Evolutionary conservation across 768 basidiomycete species (phyloP), one percentile per base, ranked within the genome.

Genomic region (Mycena floridula): DNA sequence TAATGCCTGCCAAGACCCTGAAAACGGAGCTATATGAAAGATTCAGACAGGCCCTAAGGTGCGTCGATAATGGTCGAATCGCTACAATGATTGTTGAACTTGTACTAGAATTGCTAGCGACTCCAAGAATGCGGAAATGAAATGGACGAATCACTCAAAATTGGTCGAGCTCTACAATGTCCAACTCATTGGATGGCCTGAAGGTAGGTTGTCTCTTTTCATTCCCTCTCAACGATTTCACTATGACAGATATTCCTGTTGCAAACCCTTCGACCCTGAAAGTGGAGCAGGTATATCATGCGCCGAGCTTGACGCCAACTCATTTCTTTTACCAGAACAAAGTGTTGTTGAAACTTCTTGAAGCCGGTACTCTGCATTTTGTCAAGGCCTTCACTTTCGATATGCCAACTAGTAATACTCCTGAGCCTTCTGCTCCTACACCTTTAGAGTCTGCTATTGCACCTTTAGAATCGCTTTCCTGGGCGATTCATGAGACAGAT

Each of bases 121-220:
- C 7, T 59, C 77, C 16, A 78, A 77, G 9, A 78, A 69, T 43
- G 82, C 83, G 18, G 83, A 85, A 53, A 85, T 85, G 83, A 84
- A 79, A 57, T 85, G 83, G 83, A 77, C 79, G 7, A 82, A 81
- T 54, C 82, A 74, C 40, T 72, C 77, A 21, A 68, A 75, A 36
- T 57, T 85, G 41, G 64, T 69, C 50, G 53, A 64, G n/a, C n/a
- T n/a, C 5, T 84, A 82, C 50, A 78, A 77, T 8, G 77, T 85
- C 25, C 72, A 66, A 43, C 58, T 85, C 37, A 66, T 76, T 12
- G 83, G 83, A 32, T 85, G 83, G 83, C 83, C 83, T 8, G 48
- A n/a, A n/a, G n/a, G n/a, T n/a, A n/a, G n/a, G n/a, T n/a, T n/a
- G n/a, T n/a, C n/a, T n/a, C n/a, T n/a, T n/a, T n/a, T n/a, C n/a